These are phyloP conservation scores for Pisolithus marmoratus DNA, from an alignment of 768 basidiomycete genomes.

Conservation along the genomic window DNA sequence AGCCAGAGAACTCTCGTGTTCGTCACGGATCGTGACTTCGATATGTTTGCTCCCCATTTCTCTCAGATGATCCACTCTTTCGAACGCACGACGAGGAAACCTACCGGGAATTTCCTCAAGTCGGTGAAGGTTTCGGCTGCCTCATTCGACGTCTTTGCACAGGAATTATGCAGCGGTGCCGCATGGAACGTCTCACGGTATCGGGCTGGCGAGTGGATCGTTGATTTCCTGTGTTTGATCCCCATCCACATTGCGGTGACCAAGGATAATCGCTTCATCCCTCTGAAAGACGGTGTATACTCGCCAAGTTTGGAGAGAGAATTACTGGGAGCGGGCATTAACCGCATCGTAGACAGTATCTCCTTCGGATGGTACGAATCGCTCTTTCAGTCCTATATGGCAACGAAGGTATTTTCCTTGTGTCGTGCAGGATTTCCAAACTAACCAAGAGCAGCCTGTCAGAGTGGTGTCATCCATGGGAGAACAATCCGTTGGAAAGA, in stretches of 20 bases:
- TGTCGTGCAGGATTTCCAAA: not conserved
- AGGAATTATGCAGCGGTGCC: slow-evolving; percentile 6
- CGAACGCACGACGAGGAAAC: slow-evolving; percentile 47
- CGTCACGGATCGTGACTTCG: slow-evolving; percentile 34
- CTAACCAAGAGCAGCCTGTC: slow-evolving; percentile 37
- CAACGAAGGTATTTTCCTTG: slow-evolving; percentile 33
- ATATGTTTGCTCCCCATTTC: slow-evolving; percentile 39
- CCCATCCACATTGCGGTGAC: slow-evolving; percentile 54
- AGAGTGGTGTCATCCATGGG: slow-evolving; percentile 60
- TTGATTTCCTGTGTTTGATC: slow-evolving; percentile 48
- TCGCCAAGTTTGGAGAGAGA: slow-evolving; percentile 42
- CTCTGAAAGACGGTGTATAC: slow-evolving; percentile 46
- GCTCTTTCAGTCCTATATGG: slow-evolving; percentile 53
- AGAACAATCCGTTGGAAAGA: slow-evolving; percentile 55
- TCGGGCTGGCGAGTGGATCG: slow-evolving; percentile 53
- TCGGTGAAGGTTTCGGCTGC: slow-evolving; percentile 31
- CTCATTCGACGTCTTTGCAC: slow-evolving; percentile 23
- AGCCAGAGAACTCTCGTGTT: slow-evolving; percentile 36
- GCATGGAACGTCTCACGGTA: slow-evolving; percentile 34
- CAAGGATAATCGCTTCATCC: slow-evolving; percentile 49
- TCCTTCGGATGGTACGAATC: slow-evolving; percentile 56
- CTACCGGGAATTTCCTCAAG: slow-evolving; percentile 40
- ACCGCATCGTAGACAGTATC: slow-evolving; percentile 42
- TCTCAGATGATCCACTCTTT: slow-evolving; percentile 39
- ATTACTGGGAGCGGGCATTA: slow-evolving; percentile 49